Base-by-base conservation (phyloP, 2,329 filamentous ascomycete species). In the Cladosporium oxysporum region DNA sequence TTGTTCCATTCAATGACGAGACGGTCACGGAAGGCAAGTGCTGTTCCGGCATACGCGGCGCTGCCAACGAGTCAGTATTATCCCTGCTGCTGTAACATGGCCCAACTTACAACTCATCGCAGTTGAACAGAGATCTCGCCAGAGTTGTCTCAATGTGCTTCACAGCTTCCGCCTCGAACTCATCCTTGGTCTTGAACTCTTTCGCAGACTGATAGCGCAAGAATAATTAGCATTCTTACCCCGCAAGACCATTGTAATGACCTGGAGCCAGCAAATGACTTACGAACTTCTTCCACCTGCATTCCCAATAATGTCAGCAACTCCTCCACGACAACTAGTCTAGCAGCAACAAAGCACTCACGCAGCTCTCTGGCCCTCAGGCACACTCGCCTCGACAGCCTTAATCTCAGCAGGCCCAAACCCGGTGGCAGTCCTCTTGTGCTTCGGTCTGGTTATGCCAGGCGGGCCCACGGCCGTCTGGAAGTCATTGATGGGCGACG, bases 1-100 rank as follows among this genome's bases (percentile, higher is more conserved):
- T 90, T 93, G 83, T 98, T 99, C 95, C 95, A 99, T 72, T 96
- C 92, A 69, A 95, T 89, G 75, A 99, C 90, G 76, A 99, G 84
- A 62, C 93, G 90, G 78, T 99, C 94, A 75, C 95, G 88, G 81
- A 99, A 94, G 29, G 95, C 94, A 74, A 99, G 83, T 70, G 92
- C 92, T 52, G 93, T 92, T 70, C 94, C 95, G 8, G 91, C 88
- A 79, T 99, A 99, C 35, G 93, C 93, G 62, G 95, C 95, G 64
- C 87, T 85, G 35, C 16, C 33, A 21, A 16, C 2, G 21, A 6
- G 35, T 57, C 67, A 2, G 49, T 11, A 58, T 33, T 35, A 49
- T 60, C 73, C 60, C 65, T 52, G 44, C 23, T 28, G n/a, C 35
- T 28, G 26, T 35, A 10, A 47, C 29, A 58, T 79, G 84, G 31